A percentile compares a stretch with the other conserved stretches of the same genome.
phyloP scores from a whole-genome alignment of 2,329 filamentous ascomycete genomes.

The Metarhizium guizhouense region DNA sequence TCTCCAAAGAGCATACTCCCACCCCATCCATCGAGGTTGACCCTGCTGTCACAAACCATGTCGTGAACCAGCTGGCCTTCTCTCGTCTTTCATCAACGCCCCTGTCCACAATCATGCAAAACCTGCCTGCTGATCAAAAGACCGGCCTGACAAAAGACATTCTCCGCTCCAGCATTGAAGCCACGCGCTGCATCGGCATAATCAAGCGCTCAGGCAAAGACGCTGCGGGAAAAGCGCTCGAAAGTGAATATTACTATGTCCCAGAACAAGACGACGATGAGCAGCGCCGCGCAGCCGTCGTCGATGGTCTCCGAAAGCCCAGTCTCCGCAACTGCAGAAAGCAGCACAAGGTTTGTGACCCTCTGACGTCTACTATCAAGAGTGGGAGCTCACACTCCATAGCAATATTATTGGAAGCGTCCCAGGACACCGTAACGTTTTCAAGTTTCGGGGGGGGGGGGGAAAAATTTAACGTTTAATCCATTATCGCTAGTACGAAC shows the following conservation, averaged over 20 bases:
- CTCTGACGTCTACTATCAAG: slow-evolving; percentile 8
- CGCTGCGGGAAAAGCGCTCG: slow-evolving; percentile 82
- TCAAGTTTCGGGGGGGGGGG: neutral
- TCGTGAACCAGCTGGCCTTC: slow-evolving; percentile 91
- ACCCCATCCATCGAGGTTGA: slow-evolving; percentile 25
- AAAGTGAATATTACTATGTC: slow-evolving; percentile 96
- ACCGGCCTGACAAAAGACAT: slow-evolving; percentile 49
- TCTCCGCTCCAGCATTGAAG: slow-evolving; percentile 64
- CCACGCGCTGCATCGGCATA: slow-evolving; percentile 72
- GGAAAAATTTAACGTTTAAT: neutral
- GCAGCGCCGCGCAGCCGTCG: slow-evolving; percentile 72
- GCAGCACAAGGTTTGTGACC: slow-evolving; percentile 78
- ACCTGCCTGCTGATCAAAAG: slow-evolving; percentile 64
- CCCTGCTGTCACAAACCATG: slow-evolving; percentile 62
- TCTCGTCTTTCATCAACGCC: slow-evolving; percentile 88
- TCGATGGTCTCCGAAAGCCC: slow-evolving; percentile 78
- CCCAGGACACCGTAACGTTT: slow-evolving; percentile 45
- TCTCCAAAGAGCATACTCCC: slow-evolving; percentile 10
- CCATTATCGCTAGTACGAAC: neutral
- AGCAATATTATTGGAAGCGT: slow-evolving; percentile 66
- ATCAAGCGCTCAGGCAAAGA: slow-evolving; percentile 90
- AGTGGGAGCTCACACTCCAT: slow-evolving; percentile 1
- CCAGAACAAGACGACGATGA: slow-evolving; percentile 78
- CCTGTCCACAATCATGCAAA: slow-evolving; percentile 77
- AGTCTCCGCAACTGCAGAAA: slow-evolving; percentile 85